phyloP scores from a whole-genome alignment of 352 stramenopile species.

The Globisporangium cederbergense region DNA sequence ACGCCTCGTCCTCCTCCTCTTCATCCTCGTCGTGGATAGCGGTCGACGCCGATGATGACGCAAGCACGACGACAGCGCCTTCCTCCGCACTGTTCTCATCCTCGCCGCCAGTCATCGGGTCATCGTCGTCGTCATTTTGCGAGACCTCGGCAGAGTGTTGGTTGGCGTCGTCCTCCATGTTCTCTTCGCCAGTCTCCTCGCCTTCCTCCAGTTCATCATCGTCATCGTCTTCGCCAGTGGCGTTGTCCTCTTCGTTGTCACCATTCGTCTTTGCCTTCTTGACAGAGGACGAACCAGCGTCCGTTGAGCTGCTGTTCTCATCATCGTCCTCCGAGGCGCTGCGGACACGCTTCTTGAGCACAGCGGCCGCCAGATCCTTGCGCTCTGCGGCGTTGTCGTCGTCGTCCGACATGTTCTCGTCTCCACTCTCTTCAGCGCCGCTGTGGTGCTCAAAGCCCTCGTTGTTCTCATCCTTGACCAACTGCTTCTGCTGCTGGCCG shows the following conservation, averaged over 20 bases:
- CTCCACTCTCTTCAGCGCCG: constrained; percentile 30
- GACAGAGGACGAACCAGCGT: constrained; percentile 6
- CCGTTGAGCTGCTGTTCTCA: constrained; percentile 15
- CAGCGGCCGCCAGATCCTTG: constrained; percentile 21
- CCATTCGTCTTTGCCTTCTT: constrained; percentile 26
- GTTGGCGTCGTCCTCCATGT: constrained; percentile 11
- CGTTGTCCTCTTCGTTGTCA: constrained; percentile 15
- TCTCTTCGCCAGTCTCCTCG: constrained; percentile 19
- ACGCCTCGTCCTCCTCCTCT: constrained; percentile 22
- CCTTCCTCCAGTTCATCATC: constrained; percentile 21
- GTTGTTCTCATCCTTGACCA: constrained; percentile 27
- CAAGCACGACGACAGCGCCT: background rate
- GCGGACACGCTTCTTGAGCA: constrained; percentile 56
- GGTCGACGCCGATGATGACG: background rate
- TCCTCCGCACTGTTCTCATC: constrained; percentile 11
- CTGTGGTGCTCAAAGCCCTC: constrained; percentile 19
- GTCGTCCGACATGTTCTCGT: constrained; percentile 34
- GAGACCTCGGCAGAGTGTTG: background rate
- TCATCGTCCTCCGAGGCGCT: constrained; percentile 28
- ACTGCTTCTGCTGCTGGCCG: background rate
- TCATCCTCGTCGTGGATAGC: constrained; percentile 15
- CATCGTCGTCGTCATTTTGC: constrained; percentile 23
- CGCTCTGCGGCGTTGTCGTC: constrained; percentile 40
- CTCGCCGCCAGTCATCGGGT: constrained; percentile 25
- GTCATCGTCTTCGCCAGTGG: constrained; percentile 14